phyloP scores from a whole-genome alignment of 768 basidiomycete species.

The Chiua virens region DNA sequence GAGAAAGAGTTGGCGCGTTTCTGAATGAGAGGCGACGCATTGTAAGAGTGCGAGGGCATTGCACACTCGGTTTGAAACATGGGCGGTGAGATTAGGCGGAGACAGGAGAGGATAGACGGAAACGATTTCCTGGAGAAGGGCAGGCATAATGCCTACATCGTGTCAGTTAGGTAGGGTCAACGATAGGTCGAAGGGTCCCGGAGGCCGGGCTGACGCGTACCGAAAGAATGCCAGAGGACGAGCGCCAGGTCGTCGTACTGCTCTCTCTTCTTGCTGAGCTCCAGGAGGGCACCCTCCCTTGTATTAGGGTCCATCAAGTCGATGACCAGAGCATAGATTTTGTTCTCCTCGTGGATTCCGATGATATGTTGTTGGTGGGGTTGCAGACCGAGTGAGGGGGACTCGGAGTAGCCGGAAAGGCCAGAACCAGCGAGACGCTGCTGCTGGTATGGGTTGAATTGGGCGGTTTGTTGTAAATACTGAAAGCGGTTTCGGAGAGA shows the following conservation, averaged over 20 bases:
- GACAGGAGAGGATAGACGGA: conserved; percentile 96
- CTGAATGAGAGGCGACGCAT: conserved; percentile 96
- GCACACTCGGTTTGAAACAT: conserved; percentile 97
- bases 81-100: conserved; percentile 94
- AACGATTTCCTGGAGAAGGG: conserved; percentile 95
- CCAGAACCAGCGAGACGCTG: conserved; percentile 33
- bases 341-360: conserved; percentile 62
- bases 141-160: conserved; percentile 89
- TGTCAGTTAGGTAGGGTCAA: neutral
- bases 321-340: conserved; percentile 89
- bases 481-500: conserved; percentile 63
- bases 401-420: conserved; percentile 53
- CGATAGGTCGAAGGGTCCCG: neutral
- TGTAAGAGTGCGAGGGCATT: conserved; percentile 97
- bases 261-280: conserved; percentile 98
- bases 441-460: conserved; percentile 62
- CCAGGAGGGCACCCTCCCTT: conserved; percentile 88
- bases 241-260: conserved; percentile 98
- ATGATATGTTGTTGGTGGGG: conserved; percentile 56
- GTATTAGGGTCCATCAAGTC: conserved; percentile 79
- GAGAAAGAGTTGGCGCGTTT: conserved; percentile 92
- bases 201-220: conserved; percentile 41
- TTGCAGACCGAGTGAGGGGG: conserved; percentile 56
- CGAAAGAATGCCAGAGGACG: conserved; percentile 98
- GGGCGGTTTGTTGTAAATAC: conserved; percentile 60